Evolutionary conservation across 306 rosid species (phyloP).

Genomic region (Phaseolus lunatus): DNA sequence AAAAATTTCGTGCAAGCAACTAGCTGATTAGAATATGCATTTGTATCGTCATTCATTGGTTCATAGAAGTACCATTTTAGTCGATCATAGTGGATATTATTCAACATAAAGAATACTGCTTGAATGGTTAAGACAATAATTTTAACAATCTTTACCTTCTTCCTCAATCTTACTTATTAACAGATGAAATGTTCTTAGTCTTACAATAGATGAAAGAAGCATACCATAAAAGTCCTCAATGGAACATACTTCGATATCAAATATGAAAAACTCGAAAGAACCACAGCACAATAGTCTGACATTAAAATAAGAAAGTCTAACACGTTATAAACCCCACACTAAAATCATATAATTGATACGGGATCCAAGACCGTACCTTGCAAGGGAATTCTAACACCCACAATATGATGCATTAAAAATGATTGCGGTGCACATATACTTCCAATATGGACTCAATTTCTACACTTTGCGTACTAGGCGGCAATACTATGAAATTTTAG

Average conservation of each 20-base stretch:
- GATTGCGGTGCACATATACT: background rate
- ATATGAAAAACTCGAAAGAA: background rate
- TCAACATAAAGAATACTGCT: too few relatives aligned
- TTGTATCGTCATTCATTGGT: too few relatives aligned
- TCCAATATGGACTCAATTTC: too few relatives aligned
- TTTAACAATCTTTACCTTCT: background rate
- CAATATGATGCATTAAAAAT: background rate
- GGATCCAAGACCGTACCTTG: background rate
- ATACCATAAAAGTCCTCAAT: background rate
- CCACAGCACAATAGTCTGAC: background rate
- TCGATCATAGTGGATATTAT: background rate
- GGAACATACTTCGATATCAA: background rate
- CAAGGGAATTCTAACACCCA: background rate
- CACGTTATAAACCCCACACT: background rate
- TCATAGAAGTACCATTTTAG: background rate
- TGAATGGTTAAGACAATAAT: background rate
- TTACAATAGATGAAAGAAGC: background rate
- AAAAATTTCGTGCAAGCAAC: background rate
- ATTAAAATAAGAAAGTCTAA: background rate
- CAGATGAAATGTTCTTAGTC: background rate
- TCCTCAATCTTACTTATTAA: background rate
- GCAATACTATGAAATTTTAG: too few relatives aligned
- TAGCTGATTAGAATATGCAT: background rate
- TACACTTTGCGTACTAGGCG: too few relatives aligned
- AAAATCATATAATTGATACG: background rate